A percentile compares a stretch with the other conserved stretches of the same genome.
These are phyloP conservation scores for Uronychia setigera DNA, from an alignment of 73 alveolate genomes.

Conservation along the genomic window DNA sequence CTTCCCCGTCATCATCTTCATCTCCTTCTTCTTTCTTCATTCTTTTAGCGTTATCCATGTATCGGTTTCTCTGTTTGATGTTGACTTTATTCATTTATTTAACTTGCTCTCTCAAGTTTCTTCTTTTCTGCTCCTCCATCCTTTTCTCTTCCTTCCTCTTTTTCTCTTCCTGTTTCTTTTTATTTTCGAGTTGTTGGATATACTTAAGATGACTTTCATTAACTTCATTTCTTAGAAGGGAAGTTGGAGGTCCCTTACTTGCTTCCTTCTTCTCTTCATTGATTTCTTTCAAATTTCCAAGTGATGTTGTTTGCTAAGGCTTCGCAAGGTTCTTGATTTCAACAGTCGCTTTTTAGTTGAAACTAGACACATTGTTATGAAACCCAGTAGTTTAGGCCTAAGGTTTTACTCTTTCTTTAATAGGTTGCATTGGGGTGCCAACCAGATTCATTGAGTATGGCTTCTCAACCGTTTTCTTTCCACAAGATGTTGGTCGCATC, in stretches of 20 bases:
- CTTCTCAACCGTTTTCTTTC: not conserved
- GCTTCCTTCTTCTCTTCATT: not conserved
- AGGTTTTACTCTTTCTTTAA: not conserved
- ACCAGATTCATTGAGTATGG: not conserved
- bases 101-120: conserved; percentile 11
- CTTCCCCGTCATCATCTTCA: not conserved
- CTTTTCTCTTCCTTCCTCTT: conserved; percentile 46
- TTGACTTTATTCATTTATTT: conserved; percentile 13
- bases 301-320: not conserved
- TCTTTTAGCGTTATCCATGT: not conserved
- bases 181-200: conserved; percentile 32
- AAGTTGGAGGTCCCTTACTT: not conserved
- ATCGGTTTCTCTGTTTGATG: not conserved
- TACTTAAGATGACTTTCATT: conserved; percentile 34
- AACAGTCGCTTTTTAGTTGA: not conserved
- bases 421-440: not conserved
- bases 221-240: not conserved
- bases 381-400: not conserved
- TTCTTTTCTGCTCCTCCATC: conserved; percentile 29
- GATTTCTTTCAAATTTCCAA: not conserved
- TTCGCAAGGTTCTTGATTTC: not conserved
- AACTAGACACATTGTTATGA: not conserved
- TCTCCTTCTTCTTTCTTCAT: not conserved
- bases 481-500: not conserved
- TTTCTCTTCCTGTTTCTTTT: conserved; percentile 43